Percentiles rank a stretch among this genome's conserved stretches.
phyloP scores from a whole-genome alignment of 2,329 filamentous ascomycete species.

The Byssothecium circinans region DNA sequence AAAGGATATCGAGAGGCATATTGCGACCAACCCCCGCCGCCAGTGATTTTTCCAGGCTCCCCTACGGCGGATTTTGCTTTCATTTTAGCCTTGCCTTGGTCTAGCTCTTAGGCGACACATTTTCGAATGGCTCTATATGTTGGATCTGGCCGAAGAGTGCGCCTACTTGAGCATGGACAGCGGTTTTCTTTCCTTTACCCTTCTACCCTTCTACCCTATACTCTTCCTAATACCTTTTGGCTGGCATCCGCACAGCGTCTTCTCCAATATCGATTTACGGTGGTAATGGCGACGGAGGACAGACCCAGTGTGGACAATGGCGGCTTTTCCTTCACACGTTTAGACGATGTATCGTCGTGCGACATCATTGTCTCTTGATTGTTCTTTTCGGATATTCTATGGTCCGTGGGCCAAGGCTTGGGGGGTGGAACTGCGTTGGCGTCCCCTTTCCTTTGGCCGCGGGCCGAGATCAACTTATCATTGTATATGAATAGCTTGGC shows the following conservation, averaged over 20 bases:
- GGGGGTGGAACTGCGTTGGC: neutral
- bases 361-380: neutral
- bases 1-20: slow-evolving; percentile 32
- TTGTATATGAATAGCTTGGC: neutral
- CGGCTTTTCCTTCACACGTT: neutral
- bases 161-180: neutral
- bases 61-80: neutral
- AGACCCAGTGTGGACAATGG: neutral
- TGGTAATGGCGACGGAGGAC: neutral
- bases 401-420: neutral
- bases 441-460: neutral
- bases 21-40: slow-evolving; percentile 9
- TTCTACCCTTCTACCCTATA: neutral
- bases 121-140: neutral
- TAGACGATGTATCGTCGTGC: slow-evolving; percentile 2
- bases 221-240: slow-evolving; percentile 3
- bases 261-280: neutral
- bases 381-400: slow-evolving; percentile 1
- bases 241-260: slow-evolving; percentile 2
- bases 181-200: neutral
- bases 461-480: neutral
- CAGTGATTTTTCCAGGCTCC: neutral
- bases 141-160: slow-evolving; percentile 1
- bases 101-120: slow-evolving; percentile 1
- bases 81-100: slow-evolving; percentile 2